These are phyloP conservation scores for Cladobotryum protrusum DNA, from an alignment of 2,329 filamentous ascomycete genomes.

Conservation along the genomic window DNA sequence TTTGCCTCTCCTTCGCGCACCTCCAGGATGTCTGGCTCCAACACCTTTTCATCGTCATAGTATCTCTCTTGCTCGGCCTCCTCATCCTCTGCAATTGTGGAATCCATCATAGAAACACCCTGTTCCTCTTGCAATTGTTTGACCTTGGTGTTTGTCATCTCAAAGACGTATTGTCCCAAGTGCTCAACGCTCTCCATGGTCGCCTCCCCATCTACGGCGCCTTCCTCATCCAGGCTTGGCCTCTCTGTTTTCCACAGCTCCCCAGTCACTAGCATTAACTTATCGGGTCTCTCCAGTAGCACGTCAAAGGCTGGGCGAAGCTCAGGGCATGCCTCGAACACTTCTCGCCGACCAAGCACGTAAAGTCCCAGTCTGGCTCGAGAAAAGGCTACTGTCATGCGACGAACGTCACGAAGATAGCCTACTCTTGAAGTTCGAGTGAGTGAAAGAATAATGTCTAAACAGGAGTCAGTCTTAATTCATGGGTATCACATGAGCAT, in stretches of 20 bases:
- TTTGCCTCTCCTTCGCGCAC: conserved; percentile 27
- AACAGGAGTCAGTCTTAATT: conserved; percentile 16
- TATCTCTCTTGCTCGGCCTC: conserved; percentile 26
- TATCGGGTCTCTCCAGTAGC: conserved; percentile 71
- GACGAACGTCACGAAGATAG: conserved; percentile 87
- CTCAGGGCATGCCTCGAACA: conserved; percentile 87
- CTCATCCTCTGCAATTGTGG: conserved; percentile 21
- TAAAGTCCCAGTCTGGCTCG: conserved; percentile 88
- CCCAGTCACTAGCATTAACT: conserved; percentile 72
- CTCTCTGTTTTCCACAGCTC: conserved; percentile 76
- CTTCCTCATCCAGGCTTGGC: conserved; percentile 34
- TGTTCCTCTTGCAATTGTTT: conserved; percentile 41
- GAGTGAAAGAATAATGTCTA: conserved; percentile 88
- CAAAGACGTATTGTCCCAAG: conserved; percentile 88
- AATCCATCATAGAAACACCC: conserved; percentile 17
- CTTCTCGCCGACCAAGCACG: conserved; percentile 76
- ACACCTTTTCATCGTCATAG: conserved; percentile 24
- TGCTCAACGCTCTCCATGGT: conserved; percentile 91
- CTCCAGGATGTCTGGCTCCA: conserved; percentile 31
- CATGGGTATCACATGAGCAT: background rate
- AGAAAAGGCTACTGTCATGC: conserved; percentile 89
- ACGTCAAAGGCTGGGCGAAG: conserved; percentile 79
- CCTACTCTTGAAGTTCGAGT: conserved; percentile 84
- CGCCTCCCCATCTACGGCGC: conserved; percentile 48
- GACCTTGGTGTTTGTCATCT: conserved; percentile 73